Percentiles rank a stretch among this genome's conserved stretches.
phyloP scores from a whole-genome alignment of 257 asterid species.

The Salvia hispanica region DNA sequence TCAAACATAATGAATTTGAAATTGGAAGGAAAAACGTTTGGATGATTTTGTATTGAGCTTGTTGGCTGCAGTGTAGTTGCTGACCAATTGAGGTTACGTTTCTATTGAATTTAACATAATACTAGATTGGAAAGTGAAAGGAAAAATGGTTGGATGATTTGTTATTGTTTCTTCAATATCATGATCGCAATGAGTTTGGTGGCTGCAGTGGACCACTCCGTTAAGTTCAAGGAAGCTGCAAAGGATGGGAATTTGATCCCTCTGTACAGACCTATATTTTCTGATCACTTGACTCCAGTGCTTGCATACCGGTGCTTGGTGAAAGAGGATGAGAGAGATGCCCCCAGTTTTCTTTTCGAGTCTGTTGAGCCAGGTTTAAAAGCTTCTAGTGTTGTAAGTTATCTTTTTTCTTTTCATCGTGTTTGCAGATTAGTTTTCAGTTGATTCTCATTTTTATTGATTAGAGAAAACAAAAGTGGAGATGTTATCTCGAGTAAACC shows the following conservation, averaged over 20 bases:
- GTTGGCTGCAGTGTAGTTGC: no score
- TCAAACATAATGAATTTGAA: not conserved
- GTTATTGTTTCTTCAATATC: no score
- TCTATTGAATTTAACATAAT: no score
- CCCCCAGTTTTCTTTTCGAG: slow-evolving; percentile 93
- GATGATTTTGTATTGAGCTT: slow-evolving; percentile 12
- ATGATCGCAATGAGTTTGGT: slow-evolving; percentile 12
- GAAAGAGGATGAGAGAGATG: slow-evolving; percentile 93
- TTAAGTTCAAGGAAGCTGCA: slow-evolving; percentile 89
- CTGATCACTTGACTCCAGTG: slow-evolving; percentile 91
- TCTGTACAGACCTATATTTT: slow-evolving; percentile 68
- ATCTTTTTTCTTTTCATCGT: slow-evolving; percentile 15
- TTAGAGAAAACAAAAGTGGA: slow-evolving; percentile 1
- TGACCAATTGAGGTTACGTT: no score
- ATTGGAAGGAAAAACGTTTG: slow-evolving; percentile 8
- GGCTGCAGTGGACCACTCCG: slow-evolving; percentile 62
- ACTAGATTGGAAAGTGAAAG: no score
- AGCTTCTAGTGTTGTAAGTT: slow-evolving; percentile 74
- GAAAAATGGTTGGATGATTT: no score
- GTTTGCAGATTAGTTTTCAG: slow-evolving; percentile 11
- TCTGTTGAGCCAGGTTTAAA: slow-evolving; percentile 83
- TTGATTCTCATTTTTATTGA: not conserved
- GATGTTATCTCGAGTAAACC: not conserved
- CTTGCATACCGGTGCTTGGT: slow-evolving; percentile 95
- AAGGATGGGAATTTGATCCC: slow-evolving; percentile 88